Evolutionary conservation across 2,329 filamentous ascomycete species (phyloP).

Genomic region (Sordariomycetes sp.): DNA sequence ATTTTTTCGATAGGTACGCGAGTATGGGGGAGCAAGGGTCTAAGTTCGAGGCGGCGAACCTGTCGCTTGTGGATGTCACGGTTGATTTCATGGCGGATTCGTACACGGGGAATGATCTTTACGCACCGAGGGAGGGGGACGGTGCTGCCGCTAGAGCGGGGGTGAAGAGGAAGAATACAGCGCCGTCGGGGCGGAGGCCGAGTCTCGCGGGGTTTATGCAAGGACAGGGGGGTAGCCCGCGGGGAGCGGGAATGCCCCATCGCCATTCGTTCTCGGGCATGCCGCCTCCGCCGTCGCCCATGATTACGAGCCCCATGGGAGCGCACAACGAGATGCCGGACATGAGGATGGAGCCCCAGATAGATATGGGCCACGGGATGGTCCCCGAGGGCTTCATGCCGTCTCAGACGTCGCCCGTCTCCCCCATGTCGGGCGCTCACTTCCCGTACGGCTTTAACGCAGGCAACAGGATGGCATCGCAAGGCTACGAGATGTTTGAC

Average conservation of each 20-base stretch:
- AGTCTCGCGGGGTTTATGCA: conserved; percentile 1
- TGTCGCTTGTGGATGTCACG: conserved; percentile 55
- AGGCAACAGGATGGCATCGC: conserved; percentile 6
- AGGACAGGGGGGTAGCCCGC: conserved; percentile 1
- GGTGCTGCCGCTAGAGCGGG: conserved; percentile 20
- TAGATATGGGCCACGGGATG: conserved; percentile 18
- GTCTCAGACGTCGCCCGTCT: conserved; percentile 8
- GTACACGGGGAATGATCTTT: conserved; percentile 34
- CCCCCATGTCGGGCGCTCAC: conserved; percentile 12
- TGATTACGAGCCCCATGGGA: conserved; percentile 24
- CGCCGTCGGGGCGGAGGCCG: not conserved
- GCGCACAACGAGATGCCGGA: conserved; percentile 19
- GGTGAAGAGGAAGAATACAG: conserved; percentile 30
- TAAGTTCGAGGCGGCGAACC: conserved; percentile 60
- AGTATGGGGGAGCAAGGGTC: conserved; percentile 44
- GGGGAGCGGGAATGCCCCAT: not conserved
- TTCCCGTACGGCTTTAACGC: conserved; percentile 11
- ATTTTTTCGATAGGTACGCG: conserved; percentile 73
- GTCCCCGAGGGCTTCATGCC: conserved; percentile 15
- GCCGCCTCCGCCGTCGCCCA: conserved; percentile 22
- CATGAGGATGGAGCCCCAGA: conserved; percentile 18
- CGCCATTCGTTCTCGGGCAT: conserved; percentile 12
- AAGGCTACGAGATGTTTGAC: conserved; percentile 46
- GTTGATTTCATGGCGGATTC: conserved; percentile 47
- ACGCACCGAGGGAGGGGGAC: conserved; percentile 22